phyloP scores from a whole-genome alignment of 495 filamentous ascomycete species.

The Penicillium manginii region DNA sequence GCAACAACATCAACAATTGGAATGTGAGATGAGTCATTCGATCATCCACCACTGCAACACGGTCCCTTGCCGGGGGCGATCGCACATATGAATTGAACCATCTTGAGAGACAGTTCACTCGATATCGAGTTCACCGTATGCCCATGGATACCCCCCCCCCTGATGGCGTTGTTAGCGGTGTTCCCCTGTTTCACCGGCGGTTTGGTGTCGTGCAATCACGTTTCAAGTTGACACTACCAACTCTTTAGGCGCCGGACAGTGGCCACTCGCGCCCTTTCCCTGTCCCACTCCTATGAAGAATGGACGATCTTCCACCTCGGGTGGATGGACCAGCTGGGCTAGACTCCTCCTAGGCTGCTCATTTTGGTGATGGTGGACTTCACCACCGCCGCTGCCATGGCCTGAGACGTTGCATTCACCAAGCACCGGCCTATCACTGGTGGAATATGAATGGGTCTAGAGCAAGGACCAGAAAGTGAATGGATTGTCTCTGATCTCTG shows the following conservation, averaged over 20 bases:
- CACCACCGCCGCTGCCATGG: constrained; percentile 1
- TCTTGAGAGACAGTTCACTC: background rate
- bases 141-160: background rate
- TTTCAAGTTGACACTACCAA: constrained; percentile 22
- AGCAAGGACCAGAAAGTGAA: background rate
- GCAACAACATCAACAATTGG: constrained; percentile 9
- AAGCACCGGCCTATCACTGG: constrained; percentile 9
- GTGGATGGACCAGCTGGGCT: constrained; percentile 6
- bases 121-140: too few species aligned
- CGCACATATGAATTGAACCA: background rate
- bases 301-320: constrained; percentile 15
- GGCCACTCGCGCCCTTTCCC: constrained; percentile 1
- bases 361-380: background rate
- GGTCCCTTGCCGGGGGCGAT: background rate
- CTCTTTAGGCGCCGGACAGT: constrained; percentile 14
- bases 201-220: constrained; percentile 9
- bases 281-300: constrained; percentile 17
- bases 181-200: constrained; percentile 17
- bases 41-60: constrained; percentile 3
- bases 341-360: constrained; percentile 3
- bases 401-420: constrained; percentile 1
- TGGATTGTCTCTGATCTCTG: background rate
- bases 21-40: constrained; percentile 21
- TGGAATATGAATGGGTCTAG: constrained; percentile 1
- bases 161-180: constrained; percentile 1